phyloP scores from a whole-genome alignment of 2,329 filamentous ascomycete species.

The Triangularia verruculosa region DNA sequence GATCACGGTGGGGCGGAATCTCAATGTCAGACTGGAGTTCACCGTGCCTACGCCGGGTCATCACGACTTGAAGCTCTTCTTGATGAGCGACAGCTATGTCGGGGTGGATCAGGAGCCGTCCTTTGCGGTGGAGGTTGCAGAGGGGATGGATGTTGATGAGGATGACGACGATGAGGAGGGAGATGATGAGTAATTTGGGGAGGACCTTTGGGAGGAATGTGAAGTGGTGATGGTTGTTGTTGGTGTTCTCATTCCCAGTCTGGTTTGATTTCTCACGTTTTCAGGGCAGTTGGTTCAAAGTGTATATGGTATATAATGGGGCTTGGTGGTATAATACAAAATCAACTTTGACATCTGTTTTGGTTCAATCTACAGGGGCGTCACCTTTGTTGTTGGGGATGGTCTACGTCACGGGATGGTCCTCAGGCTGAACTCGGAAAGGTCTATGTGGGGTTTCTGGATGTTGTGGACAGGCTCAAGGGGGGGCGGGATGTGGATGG shows the following conservation, averaged over 20 bases:
- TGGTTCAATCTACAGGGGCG: neutral
- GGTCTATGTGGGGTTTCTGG: constrained; percentile 21
- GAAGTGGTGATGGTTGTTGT: constrained; percentile 1
- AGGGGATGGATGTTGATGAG: constrained; percentile 93
- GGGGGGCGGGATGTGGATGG: constrained; percentile 7
- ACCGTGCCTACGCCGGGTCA: constrained; percentile 80
- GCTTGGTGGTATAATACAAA: neutral
- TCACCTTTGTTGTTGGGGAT: neutral
- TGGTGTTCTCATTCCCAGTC: neutral
- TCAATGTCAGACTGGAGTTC: constrained; percentile 82
- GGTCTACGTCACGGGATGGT: neutral
- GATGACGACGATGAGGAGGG: constrained; percentile 77
- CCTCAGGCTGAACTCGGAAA: constrained; percentile 23
- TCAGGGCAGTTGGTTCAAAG: neutral
- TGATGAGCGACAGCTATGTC: constrained; percentile 97
- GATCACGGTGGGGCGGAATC: constrained; percentile 75
- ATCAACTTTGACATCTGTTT: constrained; percentile 1
- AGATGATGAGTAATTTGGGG: constrained; percentile 22
- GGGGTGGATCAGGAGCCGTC: constrained; percentile 94
- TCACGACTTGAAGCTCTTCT: constrained; percentile 83
- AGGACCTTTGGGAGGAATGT: neutral
- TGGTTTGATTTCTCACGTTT: neutral
- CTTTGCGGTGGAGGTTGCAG: constrained; percentile 80
- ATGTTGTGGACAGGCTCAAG: constrained; percentile 19
- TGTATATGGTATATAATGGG: constrained; percentile 14